Conservation (phyloP, 331 rosid genomes). For the Arachis monticola region DNA sequence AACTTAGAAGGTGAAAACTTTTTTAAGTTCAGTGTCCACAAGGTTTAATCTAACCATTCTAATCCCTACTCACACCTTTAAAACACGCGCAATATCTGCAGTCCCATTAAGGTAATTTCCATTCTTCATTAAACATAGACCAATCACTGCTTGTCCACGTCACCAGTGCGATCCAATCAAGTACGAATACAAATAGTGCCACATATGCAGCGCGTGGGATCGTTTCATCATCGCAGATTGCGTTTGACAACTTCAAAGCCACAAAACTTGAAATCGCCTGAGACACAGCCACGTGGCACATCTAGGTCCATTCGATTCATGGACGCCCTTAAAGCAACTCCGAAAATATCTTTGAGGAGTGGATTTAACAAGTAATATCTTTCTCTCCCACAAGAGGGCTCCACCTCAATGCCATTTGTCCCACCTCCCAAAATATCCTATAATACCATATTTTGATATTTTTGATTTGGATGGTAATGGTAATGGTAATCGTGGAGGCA, state of each 20-base stretch:
- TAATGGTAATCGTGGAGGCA: neutral
- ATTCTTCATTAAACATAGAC: neutral
- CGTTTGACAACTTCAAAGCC: constrained; percentile 48
- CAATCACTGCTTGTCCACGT: neutral
- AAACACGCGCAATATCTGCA: neutral
- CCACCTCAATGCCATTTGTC: constrained; percentile 30
- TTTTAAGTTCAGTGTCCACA: neutral
- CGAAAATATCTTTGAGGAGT: constrained; percentile 44
- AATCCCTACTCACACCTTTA: neutral
- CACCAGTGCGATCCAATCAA: neutral
- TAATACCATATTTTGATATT: constrained; percentile 22
- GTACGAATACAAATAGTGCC: neutral
- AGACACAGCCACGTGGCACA: constrained; percentile 41
- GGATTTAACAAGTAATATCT: constrained; percentile 45
- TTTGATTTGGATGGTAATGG: constrained; percentile 30
- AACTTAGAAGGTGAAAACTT: neutral
- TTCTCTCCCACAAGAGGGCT: neutral
- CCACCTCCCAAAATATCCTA: constrained; percentile 45
- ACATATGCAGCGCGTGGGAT: neutral
- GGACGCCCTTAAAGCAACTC: constrained; percentile 32
- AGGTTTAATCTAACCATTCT: neutral
- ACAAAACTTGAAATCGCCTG: constrained; percentile 40
- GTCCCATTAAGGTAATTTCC: neutral
- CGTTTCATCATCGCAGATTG: constrained; percentile 1
- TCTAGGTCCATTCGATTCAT: constrained; percentile 36